These are phyloP conservation scores for Fagopyrum esculentum DNA, from an alignment of 148 eudicot genomes.

Conservation along the genomic window DNA sequence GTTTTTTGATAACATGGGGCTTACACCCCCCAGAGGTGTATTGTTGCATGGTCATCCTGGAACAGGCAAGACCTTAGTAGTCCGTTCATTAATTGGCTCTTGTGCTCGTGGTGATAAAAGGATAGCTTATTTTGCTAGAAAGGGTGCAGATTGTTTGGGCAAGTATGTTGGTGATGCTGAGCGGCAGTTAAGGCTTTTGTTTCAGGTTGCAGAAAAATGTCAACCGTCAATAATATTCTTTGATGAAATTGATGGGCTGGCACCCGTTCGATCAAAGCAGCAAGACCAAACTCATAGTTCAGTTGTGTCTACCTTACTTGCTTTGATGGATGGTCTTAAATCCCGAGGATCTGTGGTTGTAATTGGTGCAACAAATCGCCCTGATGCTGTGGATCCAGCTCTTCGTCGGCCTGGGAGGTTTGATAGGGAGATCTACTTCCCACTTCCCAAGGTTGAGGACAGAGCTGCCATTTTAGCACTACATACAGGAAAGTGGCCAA, in stretches of 20 bases:
- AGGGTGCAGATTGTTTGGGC: constrained; percentile 97
- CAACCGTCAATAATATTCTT: constrained; percentile 96
- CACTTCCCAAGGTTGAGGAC: constrained; percentile 72
- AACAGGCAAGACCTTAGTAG: constrained; percentile 90
- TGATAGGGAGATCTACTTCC: constrained; percentile 94
- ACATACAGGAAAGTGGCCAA: constrained; percentile 91
- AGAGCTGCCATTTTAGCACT: constrained; percentile 84
- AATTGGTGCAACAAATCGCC: constrained; percentile 97
- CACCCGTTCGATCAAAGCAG: constrained; percentile 91
- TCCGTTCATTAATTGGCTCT: constrained; percentile 82
- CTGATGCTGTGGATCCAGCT: constrained; percentile 97
- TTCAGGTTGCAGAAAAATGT: constrained; percentile 94
- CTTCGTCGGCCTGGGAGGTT: constrained; percentile 94
- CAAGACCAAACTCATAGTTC: constrained; percentile 99
- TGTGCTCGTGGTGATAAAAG: constrained; percentile 89
- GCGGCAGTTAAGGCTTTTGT: constrained; percentile 90
- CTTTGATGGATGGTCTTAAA: constrained; percentile 91
- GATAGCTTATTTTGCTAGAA: constrained; percentile 96
- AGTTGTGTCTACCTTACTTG: constrained; percentile 93
- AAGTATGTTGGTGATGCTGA: constrained; percentile 99
- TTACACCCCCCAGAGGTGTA: constrained; percentile 96
- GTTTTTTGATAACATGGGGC: constrained; percentile 69
- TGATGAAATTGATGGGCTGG: constrained; percentile 96
- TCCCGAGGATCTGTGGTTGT: constrained; percentile 97
- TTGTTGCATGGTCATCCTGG: constrained; percentile 97